Evolutionary conservation across 768 basidiomycete species (phyloP).

Genomic region (Mycena vulgaris): DNA sequence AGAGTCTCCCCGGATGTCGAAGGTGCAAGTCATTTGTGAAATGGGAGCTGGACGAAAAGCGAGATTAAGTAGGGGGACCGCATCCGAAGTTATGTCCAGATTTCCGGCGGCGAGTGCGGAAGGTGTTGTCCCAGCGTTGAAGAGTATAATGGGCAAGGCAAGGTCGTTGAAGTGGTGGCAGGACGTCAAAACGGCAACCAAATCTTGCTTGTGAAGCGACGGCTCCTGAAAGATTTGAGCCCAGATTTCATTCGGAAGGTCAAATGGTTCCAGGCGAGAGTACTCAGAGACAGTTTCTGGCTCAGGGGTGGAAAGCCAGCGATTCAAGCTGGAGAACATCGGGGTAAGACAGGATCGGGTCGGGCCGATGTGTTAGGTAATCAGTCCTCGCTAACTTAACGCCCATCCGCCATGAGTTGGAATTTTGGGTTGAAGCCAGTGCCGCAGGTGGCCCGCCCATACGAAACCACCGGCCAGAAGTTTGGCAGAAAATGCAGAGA

Average conservation of each 20-base stretch:
- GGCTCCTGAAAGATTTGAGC: constrained; percentile 25
- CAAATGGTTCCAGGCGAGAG: background rate
- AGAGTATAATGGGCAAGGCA: constrained; percentile 24
- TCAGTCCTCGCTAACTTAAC: too few species aligned
- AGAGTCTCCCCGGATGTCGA: constrained; percentile 21
- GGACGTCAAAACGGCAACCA: constrained; percentile 16
- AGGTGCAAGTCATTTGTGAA: constrained; percentile 11
- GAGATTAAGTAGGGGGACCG: constrained; percentile 16
- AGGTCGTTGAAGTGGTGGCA: constrained; percentile 32
- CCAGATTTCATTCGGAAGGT: constrained; percentile 34
- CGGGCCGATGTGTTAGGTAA: background rate
- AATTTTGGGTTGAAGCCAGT: constrained; percentile 39
- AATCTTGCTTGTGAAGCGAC: constrained; percentile 10
- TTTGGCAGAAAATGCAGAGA: constrained; percentile 65
- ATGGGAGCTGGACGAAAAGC: constrained; percentile 21
- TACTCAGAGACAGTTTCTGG: background rate
- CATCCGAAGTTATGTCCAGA: constrained; percentile 13
- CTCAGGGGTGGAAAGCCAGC: constrained; percentile 12
- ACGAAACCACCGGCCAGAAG: constrained; percentile 58
- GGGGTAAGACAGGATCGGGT: background rate
- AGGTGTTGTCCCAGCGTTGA: background rate
- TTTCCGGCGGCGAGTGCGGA: constrained; percentile 3
- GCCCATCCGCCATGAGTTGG: constrained; percentile 30
- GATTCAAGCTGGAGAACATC: constrained; percentile 6
- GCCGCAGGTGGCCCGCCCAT: constrained; percentile 33